Base-by-base conservation (phyloP, 805 yeast species). In the Starmera dryadoides region DNA sequence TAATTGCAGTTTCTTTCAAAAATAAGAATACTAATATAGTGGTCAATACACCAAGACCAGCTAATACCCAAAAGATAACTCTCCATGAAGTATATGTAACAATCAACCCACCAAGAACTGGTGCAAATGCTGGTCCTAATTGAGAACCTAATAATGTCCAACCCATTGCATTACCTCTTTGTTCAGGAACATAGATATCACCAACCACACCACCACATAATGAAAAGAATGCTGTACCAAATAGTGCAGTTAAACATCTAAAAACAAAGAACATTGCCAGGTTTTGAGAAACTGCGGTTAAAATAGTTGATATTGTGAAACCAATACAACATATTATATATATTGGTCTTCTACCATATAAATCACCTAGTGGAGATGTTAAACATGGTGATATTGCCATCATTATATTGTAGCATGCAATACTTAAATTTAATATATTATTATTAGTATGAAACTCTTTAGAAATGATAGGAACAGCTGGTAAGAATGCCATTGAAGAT, bases 331-430 rank as follows among this genome's bases (percentile, higher is more conserved):
- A 71, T 4, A 63, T 40, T n/a, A 75, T 37, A 48, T 75, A 68
- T 15, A 68, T 53, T 15, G 60, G 54, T 42, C 69, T 58, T 36
- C 77, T 57, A 2, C 83, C 83, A 46, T 75, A 77, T 1, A 72
- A 62, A 36, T 73, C 71, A n/a, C 73, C 66, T 34, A 72, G 52
- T 6, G 81, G 81, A 1, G 71, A 62, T 39, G 69, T 56, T 4
- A 75, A 19, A 43, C 75, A 64, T 2, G 81, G 79, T 2, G 80
- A 70, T 2, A 70, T 35, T 4, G 77, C 72, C 79, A 76, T 75
- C 46, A 69, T 63, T 2, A 73, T 45, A 50, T 68, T 68, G 50
- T 69, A 74, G 12, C 70, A 58, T 2, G 79, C 79, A 47, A 68
- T 72, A 7, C 79, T 62, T 6, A 71, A 55, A 42, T 70, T 73